phyloP scores from a whole-genome alignment of 768 basidiomycete genomes.

The Russula lepida region DNA sequence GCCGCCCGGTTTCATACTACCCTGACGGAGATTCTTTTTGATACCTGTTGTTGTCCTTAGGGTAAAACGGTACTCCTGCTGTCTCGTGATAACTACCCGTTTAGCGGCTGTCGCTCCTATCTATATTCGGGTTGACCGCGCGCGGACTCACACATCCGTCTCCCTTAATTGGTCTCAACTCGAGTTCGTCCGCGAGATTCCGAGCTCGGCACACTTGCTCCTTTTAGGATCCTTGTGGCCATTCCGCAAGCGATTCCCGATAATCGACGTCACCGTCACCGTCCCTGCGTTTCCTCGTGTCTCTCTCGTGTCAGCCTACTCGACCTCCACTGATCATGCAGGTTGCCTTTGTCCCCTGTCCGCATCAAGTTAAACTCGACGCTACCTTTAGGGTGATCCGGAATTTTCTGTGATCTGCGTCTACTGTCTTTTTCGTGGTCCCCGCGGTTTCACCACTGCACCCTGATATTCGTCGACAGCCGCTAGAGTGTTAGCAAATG shows the following conservation, averaged over 20 bases:
- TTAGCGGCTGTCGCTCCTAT: constrained; percentile 12
- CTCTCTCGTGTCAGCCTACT: constrained; percentile 1
- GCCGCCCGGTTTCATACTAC: constrained; percentile 4
- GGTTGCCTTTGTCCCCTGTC: constrained; percentile 15
- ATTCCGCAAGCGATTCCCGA: constrained; percentile 16
- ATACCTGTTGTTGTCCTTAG: not conserved
- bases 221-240: constrained; percentile 6
- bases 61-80: not conserved
- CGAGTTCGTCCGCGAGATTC: constrained; percentile 10
- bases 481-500: constrained; percentile 1
- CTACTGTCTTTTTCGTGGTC: constrained; percentile 6
- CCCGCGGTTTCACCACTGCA: constrained; percentile 8
- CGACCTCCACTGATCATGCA: constrained; percentile 8
- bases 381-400: constrained; percentile 15
- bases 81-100: not conserved
- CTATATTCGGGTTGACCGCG: constrained; percentile 16
- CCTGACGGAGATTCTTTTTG: constrained; percentile 9
- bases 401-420: constrained; percentile 15
- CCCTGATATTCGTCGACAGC: constrained; percentile 13
- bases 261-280: constrained; percentile 21
- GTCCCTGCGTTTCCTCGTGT: constrained; percentile 14
- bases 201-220: constrained; percentile 12
- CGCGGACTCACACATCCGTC: constrained; percentile 14
- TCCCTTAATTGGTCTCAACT: constrained; percentile 12
- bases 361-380: constrained; percentile 19